Conservation (phyloP, 2,329 filamentous ascomycete genomes). For the Zopfia rhizophila region DNA sequence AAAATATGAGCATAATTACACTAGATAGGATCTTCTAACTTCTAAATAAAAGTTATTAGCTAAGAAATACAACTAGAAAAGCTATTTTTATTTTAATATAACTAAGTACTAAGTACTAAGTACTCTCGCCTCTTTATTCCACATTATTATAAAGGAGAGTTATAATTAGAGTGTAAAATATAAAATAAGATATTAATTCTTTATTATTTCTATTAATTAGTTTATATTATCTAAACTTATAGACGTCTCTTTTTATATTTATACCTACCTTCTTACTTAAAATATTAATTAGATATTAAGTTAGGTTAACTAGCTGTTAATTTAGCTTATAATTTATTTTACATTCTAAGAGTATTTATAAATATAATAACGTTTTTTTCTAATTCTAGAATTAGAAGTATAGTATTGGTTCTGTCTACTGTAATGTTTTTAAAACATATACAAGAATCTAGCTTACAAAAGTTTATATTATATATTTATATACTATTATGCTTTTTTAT, state of each 20-base stretch:
- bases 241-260: too few relatives aligned
- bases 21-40: too few relatives aligned
- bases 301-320: conserved; percentile 3
- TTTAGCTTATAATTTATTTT: conserved; percentile 1
- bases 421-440: conserved; percentile 17
- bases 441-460: conserved; percentile 15
- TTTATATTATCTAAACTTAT: too few relatives aligned
- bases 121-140: too few relatives aligned
- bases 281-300: conserved; percentile 1
- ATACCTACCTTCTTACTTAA: too few relatives aligned
- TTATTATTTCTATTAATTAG: conserved; percentile 2
- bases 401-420: conserved; percentile 14
- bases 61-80: too few relatives aligned
- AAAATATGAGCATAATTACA: too few relatives aligned
- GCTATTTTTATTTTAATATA: too few relatives aligned
- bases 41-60: too few relatives aligned
- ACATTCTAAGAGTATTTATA: not conserved
- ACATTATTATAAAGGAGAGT: not conserved
- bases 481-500: conserved; percentile 18
- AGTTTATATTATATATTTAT: conserved; percentile 20
- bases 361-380: conserved; percentile 1
- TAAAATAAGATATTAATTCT: conserved; percentile 2
- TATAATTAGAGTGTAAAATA: conserved; percentile 2
- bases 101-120: too few relatives aligned
- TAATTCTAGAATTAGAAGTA: conserved; percentile 1